Percentiles rank a stretch among this genome's conserved stretches.
These are phyloP conservation scores for Epithemia pelagica DNA, from an alignment of 108 stramenopile genomes.

Conservation along the genomic window DNA sequence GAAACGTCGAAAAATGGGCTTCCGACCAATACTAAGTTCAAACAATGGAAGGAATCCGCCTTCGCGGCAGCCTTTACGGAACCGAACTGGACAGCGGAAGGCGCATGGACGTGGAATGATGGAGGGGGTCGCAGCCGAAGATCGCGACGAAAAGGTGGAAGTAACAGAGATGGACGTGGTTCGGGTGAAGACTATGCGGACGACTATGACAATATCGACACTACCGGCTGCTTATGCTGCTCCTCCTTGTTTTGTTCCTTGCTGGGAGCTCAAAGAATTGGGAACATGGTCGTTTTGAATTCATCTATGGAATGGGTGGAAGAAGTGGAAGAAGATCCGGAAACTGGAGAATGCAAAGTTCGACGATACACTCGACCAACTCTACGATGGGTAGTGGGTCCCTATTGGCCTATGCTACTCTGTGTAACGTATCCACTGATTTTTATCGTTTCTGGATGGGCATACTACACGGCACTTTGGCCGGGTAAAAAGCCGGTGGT, in stretches of 20 bases:
- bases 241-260: slow-evolving; percentile 57
- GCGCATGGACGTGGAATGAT: neutral
- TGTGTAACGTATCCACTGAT: slow-evolving; percentile 85
- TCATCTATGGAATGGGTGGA: slow-evolving; percentile 62
- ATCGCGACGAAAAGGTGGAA: neutral
- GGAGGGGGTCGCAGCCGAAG: slow-evolving; percentile 1
- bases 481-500: slow-evolving; percentile 16
- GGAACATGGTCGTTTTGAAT: slow-evolving; percentile 82
- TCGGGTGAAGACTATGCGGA: neutral
- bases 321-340: slow-evolving; percentile 46
- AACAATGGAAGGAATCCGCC: slow-evolving; percentile 57
- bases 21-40: no score
- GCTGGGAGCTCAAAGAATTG: slow-evolving; percentile 70
- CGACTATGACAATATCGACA: slow-evolving; percentile 13
- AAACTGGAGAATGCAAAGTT: slow-evolving; percentile 32
- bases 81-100: slow-evolving; percentile 66
- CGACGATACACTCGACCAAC: slow-evolving; percentile 28
- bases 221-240: slow-evolving; percentile 56
- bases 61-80: slow-evolving; percentile 74
- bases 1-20: no score
- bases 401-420: slow-evolving; percentile 91
- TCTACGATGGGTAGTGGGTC: slow-evolving; percentile 67
- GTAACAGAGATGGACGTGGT: neutral
- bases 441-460: slow-evolving; percentile 34
- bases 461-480: slow-evolving; percentile 3